Evolutionary conservation across 2,329 filamentous ascomycete species (phyloP).

Genomic region (Colletotrichum sp.): DNA sequence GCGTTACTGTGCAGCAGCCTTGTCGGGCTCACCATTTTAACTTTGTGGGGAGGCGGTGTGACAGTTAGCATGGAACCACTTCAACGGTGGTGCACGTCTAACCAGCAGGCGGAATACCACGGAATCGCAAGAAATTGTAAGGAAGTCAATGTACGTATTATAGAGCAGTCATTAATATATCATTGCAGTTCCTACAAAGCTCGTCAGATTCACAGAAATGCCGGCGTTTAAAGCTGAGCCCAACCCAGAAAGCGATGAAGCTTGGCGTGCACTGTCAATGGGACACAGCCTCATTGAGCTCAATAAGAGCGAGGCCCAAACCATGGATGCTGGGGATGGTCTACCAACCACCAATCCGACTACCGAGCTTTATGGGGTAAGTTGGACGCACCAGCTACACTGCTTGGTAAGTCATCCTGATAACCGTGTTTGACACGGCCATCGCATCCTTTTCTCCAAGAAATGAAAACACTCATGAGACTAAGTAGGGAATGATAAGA

Average conservation of each 20-base stretch:
- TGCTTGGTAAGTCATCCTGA: background rate
- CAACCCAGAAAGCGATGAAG: background rate
- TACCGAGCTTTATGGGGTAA: background rate
- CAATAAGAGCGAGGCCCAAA: background rate
- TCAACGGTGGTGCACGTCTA: background rate
- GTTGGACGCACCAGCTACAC: background rate
- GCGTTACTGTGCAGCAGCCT: background rate
- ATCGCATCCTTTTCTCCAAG: too few relatives aligned
- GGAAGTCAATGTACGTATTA: background rate
- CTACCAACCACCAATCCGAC: background rate
- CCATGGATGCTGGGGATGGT: background rate
- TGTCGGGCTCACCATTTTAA: background rate
- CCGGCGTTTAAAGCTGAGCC: background rate
- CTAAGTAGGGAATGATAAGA: background rate
- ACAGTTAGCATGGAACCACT: background rate
- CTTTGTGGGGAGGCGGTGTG: background rate
- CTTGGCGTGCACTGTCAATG: background rate
- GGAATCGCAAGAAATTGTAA: background rate
- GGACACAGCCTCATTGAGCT: background rate
- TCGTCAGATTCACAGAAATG: background rate
- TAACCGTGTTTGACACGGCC: background rate
- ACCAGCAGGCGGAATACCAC: background rate
- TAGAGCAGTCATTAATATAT: background rate
- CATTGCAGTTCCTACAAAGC: background rate
- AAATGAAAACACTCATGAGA: background rate